Base-by-base conservation (phyloP, 495 filamentous ascomycete genomes). In the Lepraria neglecta region DNA sequence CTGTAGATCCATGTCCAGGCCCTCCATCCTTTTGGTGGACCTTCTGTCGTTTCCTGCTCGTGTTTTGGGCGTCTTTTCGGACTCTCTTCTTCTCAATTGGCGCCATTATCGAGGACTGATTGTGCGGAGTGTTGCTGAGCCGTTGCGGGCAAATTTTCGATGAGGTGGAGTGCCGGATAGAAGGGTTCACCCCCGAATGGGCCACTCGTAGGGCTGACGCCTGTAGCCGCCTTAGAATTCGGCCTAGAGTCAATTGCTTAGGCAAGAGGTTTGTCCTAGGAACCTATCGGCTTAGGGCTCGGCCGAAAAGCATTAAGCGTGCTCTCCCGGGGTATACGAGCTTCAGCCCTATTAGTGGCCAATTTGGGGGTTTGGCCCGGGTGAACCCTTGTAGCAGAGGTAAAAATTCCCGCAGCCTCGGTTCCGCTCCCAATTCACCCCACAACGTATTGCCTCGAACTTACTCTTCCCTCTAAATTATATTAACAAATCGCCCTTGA, bases 21-120 rank as follows among this genome's bases (percentile, higher is more conserved):
- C 69, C 62, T 9, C 68, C 57, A 6, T 46, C 47, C 27, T 51
- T 59, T 31, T 44, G 54, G 17, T 38, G 67, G 14, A 64, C 66
- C 72, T 80, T 83, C 64, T 76, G 76, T 58, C 76, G 76, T 65
- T 86, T 87, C 43, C 76, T 77, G 2, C 74, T 66, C 28, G 74
- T 44, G 30, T 38, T 46, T 58, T 9, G 46, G 62, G 57, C 65
- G 70, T 33, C 27, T 55, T 63, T 70, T 42, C 63, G 73, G 65
- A 52, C 67, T 66, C 72, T 84, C 68, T 73, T 76, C 70, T 77
- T 80, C 68, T 73, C 81, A 44, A 42, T 38, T 6, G 61, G 61
- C 40, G 56, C 56, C 61, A 63, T 63, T 6, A 0, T 48, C 45
- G 24, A 24, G 24, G 19, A 38, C 14, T 10, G 12, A 17, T 0